These are phyloP conservation scores for Zygoascus meyerae DNA, from an alignment of 1,139 yeast species.

Conservation along the genomic window DNA sequence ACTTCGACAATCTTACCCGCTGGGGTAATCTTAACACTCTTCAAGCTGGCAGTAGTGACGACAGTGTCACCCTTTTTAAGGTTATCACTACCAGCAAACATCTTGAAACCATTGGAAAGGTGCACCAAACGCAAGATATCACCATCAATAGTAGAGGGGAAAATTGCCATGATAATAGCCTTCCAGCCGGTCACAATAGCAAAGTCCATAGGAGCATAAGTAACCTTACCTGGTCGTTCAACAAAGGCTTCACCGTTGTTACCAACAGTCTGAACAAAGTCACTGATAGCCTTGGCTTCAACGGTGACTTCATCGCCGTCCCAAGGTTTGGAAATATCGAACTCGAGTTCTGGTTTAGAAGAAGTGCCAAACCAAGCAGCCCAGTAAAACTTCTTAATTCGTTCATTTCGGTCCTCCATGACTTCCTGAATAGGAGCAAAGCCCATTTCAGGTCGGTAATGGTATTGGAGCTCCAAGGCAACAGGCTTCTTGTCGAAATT, in stretches of 20 bases:
- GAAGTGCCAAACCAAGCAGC: constrained; percentile 84
- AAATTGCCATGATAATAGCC: constrained; percentile 93
- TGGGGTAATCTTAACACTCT: constrained; percentile 83
- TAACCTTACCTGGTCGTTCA: constrained; percentile 74
- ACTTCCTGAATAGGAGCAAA: constrained; percentile 91
- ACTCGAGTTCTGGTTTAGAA: constrained; percentile 48
- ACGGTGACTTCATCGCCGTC: constrained; percentile 66
- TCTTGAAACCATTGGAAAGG: constrained; percentile 87
- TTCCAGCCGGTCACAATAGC: constrained; percentile 99
- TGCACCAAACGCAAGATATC: constrained; percentile 92
- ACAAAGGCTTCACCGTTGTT: constrained; percentile 96
- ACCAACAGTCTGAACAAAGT: constrained; percentile 95
- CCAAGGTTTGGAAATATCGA: constrained; percentile 58
- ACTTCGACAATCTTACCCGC: constrained; percentile 96
- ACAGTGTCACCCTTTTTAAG: constrained; percentile 85
- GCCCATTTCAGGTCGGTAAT: constrained; percentile 77
- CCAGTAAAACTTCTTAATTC: constrained; percentile 97
- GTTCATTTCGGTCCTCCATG: constrained; percentile 82
- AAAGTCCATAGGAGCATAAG: constrained; percentile 97
- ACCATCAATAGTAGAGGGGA: constrained; percentile 96
- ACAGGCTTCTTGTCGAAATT: constrained; percentile 71
- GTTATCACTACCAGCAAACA: constrained; percentile 90
- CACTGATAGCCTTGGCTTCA: constrained; percentile 73
- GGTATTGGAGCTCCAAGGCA: constrained; percentile 70
- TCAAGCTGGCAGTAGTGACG: constrained; percentile 73